Base-by-base conservation (phyloP, 2,329 filamentous ascomycete genomes). In the Claviceps digitariae region DNA sequence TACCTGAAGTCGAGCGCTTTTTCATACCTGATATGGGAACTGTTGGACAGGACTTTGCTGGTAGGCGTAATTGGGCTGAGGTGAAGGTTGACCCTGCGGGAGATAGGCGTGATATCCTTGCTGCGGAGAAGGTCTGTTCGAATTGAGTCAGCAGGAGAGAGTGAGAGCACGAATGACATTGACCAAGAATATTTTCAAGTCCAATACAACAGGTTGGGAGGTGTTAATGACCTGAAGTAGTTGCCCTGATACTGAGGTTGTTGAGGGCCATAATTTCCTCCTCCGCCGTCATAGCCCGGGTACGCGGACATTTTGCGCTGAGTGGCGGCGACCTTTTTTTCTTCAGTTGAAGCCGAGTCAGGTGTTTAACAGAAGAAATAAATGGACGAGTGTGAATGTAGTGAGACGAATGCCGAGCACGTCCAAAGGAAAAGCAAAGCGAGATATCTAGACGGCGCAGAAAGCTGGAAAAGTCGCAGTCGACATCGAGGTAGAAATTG, bases 291-390 rank as follows among this genome's bases (percentile, higher is more conserved):
- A 62, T 82, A 81, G 48, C 71, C 69, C 58, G 78, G 79, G 65
- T 82, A 84, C 63, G 79, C 81, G 59, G 82, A 83, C 82, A 84
- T 85, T 56, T 58, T 60, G 48, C 56, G 57, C 48, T 44, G 43
- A 48, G 29, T 48, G 40, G 15, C 17, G 31, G 31, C 15, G 10
- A n/a, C n/a, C n/a, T n/a, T n/a, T n/a, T n/a, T n/a, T n/a, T n/a
- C n/a, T n/a, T n/a, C n/a, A n/a, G n/a, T n/a, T n/a, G n/a, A n/a
- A n/a, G 7, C 29, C 29, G 20, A 46, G 29, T 25, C 12, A 27
- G 43, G 40, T 21, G 25, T 43, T 17, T 23, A n/a, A 21, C 1
- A 7, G 12, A 36, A 45, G 8, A 23, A 23, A 51, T 12, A n/a
- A 8, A 29, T 7, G n/a, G 25, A 13, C 13, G n/a, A 13, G 17